These are phyloP conservation scores for Eucalyptus shirleyi DNA, from an alignment of 345 rosid species.

Conservation along the genomic window DNA sequence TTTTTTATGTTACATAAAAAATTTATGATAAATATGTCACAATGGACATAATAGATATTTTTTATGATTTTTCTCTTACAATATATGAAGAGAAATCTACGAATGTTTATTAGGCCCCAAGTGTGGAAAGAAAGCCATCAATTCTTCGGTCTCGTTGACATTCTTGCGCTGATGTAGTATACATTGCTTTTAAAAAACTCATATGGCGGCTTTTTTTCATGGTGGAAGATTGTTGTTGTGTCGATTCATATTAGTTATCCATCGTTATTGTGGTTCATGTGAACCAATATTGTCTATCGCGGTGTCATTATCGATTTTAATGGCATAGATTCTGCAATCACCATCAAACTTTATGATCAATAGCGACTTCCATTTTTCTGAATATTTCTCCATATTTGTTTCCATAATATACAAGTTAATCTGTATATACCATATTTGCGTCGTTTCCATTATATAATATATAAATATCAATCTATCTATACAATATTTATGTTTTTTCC, in stretches of 20 bases:
- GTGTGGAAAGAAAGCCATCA: neutral
- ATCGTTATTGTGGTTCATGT: neutral
- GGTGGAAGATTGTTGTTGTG: neutral
- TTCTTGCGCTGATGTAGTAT: accelerated
- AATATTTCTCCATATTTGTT: neutral
- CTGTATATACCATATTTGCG: neutral
- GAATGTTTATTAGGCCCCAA: neutral
- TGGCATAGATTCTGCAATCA: neutral
- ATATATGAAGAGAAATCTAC: neutral
- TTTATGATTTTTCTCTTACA: too few species aligned
- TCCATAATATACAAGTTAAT: neutral
- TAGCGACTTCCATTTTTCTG: neutral
- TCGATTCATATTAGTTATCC: neutral
- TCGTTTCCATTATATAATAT: too few species aligned
- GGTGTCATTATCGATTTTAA: accelerated
- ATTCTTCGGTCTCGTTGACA: neutral
- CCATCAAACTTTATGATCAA: neutral
- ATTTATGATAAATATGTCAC: neutral
- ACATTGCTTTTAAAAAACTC: neutral
- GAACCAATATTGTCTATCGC: accelerated
- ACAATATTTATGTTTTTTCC: neutral
- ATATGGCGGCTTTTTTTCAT: neutral
- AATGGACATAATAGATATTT: neutral
- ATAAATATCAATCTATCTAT: too few species aligned
- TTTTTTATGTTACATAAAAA: too few species aligned